Conservation (phyloP, 73 alveolate genomes). For the Uronychia binucleata region DNA sequence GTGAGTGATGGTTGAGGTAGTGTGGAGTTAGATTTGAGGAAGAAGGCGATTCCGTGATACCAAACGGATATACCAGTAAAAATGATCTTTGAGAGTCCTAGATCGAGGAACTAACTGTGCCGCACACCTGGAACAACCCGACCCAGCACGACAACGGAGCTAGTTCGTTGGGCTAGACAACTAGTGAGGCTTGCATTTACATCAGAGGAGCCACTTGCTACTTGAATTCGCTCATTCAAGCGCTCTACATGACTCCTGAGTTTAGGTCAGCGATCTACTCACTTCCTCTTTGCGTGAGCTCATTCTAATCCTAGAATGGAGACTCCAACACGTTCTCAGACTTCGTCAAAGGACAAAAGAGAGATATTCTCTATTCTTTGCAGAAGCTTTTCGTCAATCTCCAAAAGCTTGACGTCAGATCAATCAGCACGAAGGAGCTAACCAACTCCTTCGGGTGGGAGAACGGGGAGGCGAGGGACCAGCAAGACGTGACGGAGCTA, state of each 20-base stretch:
- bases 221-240: conserved; percentile 87
- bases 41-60: not conserved
- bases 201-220: conserved; percentile 93
- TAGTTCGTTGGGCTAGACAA: conserved; percentile 95
- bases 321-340: conserved; percentile 14
- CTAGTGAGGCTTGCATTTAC: conserved; percentile 46
- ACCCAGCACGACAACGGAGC: conserved; percentile 67
- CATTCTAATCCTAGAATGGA: conserved; percentile 36
- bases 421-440: conserved; percentile 87
- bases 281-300: conserved; percentile 82
- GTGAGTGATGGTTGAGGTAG: not conserved
- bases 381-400: conserved; percentile 90
- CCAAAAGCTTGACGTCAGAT: conserved; percentile 70
- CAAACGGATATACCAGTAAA: not conserved
- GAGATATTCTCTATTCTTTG: conserved; percentile 80
- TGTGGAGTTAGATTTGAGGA: not conserved
- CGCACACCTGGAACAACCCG: conserved; percentile 84
- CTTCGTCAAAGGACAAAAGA: conserved; percentile 80
- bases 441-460: conserved; percentile 96
- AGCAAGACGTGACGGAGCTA: conserved; percentile 87
- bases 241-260: conserved; percentile 88
- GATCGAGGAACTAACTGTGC: conserved; percentile 71
- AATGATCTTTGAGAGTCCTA: not conserved
- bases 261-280: conserved; percentile 76
- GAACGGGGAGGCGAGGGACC: conserved; percentile 62